Percentiles rank a stretch among this genome's conserved stretches.
phyloP scores from a whole-genome alignment of 2,329 filamentous ascomycete species.

The Hysterium pulicare region DNA sequence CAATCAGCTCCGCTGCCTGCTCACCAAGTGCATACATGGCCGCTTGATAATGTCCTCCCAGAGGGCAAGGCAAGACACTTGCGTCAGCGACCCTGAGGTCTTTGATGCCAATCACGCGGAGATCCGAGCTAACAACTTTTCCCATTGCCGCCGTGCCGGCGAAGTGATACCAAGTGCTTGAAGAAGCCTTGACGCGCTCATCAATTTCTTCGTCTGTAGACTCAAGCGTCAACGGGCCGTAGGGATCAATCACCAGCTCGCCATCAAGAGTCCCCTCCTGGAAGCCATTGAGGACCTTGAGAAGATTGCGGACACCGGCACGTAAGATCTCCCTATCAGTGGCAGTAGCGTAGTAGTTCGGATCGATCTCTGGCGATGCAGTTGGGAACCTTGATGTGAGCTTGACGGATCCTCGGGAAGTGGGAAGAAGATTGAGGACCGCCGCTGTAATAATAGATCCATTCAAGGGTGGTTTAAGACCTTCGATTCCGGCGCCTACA shows the following conservation, averaged over 20 bases:
- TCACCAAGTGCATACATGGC: slow-evolving; percentile 8
- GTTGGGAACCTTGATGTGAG: slow-evolving; percentile 47
- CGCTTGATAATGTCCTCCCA: slow-evolving; percentile 7
- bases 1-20: slow-evolving; percentile 4
- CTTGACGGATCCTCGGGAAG: slow-evolving; percentile 52
- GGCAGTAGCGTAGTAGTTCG: slow-evolving; percentile 54
- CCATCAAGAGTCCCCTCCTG: slow-evolving; percentile 56
- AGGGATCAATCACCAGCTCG: slow-evolving; percentile 50
- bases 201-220: slow-evolving; percentile 51
- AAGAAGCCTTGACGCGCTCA: slow-evolving; percentile 48
- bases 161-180: slow-evolving; percentile 42
- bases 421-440: slow-evolving; percentile 54
- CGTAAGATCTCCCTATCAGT: slow-evolving; percentile 54
- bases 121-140: slow-evolving; percentile 24
- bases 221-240: slow-evolving; percentile 51
- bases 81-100: slow-evolving; percentile 1
- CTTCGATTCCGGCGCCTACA: slow-evolving; percentile 53
- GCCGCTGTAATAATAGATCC: slow-evolving; percentile 53
- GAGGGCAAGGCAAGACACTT: slow-evolving; percentile 8
- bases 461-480: slow-evolving; percentile 50
- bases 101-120: slow-evolving; percentile 6
- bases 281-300: slow-evolving; percentile 56
- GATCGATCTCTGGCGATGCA: slow-evolving; percentile 52
- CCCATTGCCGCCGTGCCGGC: slow-evolving; percentile 58
- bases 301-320: slow-evolving; percentile 54